Evolutionary conservation across 106 monocot genomes (phyloP), one percentile per base, ranked within the genome.

Genomic region (Acorus gramineus): DNA sequence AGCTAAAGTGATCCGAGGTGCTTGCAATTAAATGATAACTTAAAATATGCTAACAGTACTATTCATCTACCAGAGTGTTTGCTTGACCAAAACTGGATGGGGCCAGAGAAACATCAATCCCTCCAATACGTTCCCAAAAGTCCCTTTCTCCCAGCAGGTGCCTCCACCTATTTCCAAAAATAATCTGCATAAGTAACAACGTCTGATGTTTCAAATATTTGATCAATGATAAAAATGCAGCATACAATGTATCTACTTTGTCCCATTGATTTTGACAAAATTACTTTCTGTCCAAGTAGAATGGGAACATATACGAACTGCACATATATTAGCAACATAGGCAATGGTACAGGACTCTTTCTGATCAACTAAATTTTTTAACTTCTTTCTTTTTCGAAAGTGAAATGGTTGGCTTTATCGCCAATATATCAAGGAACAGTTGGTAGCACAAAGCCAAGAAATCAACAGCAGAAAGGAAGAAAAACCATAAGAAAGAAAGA

Each of bases 161-260:
- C 56, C 80, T 90, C 95, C 95, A 96, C 62, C 91, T 96, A 64
- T 85, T 79, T 69, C 95, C 95, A 77, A 96, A 96, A 69, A 96
- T 96, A 66, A 83, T 73, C 95, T 96, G 78, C 59, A 56, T 44
- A 64, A 60, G 50, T 13, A 9, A 52, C 9, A 9, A 52, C 7
- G 9, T 52, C 1, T 28, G 28, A 28, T 28, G 28, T 28, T 28
- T 28, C 28, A 28, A 28, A 28, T 28, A 28, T 28, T 28, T 28
- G 28, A 28, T 28, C 0, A 28, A 28, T 28, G 28, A 28, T 28
- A 28, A 28, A 28, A 28, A 28, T 28, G 28, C 28, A 28, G 28
- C 28, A 28, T 28, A 28, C 28, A 28, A 0, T 0, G 0, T 28
- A 28, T 28, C 28, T 28, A 28, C 28, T 28, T 1, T 28, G 28